These are phyloP conservation scores for Fomitopsis palustris DNA, from an alignment of 1,284 basidiomycete species.

Conservation along the genomic window DNA sequence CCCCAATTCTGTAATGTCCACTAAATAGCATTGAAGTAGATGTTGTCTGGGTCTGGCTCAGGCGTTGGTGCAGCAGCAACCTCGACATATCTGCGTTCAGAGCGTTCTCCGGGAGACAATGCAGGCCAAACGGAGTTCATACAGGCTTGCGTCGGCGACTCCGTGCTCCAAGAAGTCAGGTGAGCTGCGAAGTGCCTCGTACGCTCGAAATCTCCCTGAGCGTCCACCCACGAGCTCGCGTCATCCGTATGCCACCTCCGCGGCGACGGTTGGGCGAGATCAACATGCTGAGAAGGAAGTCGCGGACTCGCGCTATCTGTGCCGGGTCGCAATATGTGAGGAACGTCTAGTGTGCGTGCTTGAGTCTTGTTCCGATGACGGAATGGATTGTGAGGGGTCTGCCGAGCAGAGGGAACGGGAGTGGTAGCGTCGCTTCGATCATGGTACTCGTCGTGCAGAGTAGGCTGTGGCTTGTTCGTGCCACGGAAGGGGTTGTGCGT, in stretches of 20 bases:
- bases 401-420: neutral
- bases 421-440: neutral
- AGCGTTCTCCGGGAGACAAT: neutral
- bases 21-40: neutral
- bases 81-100: neutral
- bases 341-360: neutral
- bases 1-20: too few species aligned
- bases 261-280: neutral
- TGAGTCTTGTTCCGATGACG: neutral
- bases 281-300: neutral
- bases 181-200: neutral
- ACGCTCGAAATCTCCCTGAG: neutral
- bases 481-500: neutral
- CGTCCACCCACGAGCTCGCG: neutral
- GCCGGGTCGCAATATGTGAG: neutral
- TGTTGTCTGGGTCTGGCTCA: neutral
- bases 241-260: neutral
- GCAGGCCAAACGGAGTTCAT: neutral
- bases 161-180: neutral
- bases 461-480: neutral
- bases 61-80: neutral
- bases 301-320: neutral
- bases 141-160: neutral
- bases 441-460: neutral
- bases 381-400: neutral